A percentile compares a stretch with the other conserved stretches of the same genome.
These are phyloP conservation scores for Ceratobasidium theobromae DNA, from an alignment of 1,284 basidiomycete species.

Conservation along the genomic window DNA sequence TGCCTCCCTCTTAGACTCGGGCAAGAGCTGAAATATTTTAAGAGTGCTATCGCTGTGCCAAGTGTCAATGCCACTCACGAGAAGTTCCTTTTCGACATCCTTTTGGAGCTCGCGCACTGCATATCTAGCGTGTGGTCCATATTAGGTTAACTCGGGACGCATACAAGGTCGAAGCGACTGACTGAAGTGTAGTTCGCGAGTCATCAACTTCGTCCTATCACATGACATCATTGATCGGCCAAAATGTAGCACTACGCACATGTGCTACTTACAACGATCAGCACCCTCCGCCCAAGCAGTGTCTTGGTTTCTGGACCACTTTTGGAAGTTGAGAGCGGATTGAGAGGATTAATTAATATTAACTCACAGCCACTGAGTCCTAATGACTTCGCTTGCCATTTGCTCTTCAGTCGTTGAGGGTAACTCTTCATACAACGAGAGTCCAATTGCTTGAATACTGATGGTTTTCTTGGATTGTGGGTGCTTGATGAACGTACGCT, in stretches of 20 bases:
- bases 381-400: conserved; percentile 80
- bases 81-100: conserved; percentile 78
- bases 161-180: conserved; percentile 40
- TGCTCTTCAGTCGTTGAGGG: conserved; percentile 74
- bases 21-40: conserved; percentile 44
- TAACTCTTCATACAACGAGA: conserved; percentile 87
- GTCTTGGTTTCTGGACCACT: conserved; percentile 65
- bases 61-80: conserved; percentile 38
- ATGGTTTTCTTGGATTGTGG: conserved; percentile 73
- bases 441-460: conserved; percentile 87
- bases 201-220: conserved; percentile 90
- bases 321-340: conserved; percentile 23
- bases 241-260: not conserved
- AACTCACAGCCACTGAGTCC: conserved; percentile 89
- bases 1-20: conserved; percentile 69
- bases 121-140: conserved; percentile 57
- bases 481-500: conserved; percentile 86
- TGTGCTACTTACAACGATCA: conserved; percentile 71
- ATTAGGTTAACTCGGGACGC: conserved; percentile 15
- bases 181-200: conserved; percentile 86
- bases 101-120: conserved; percentile 82
- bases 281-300: conserved; percentile 74
- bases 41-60: not conserved
- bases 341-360: conserved; percentile 16
- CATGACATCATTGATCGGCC: not conserved